These are phyloP conservation scores for Fraxinus nigra DNA, from an alignment of 305 asterid genomes.

Conservation along the genomic window DNA sequence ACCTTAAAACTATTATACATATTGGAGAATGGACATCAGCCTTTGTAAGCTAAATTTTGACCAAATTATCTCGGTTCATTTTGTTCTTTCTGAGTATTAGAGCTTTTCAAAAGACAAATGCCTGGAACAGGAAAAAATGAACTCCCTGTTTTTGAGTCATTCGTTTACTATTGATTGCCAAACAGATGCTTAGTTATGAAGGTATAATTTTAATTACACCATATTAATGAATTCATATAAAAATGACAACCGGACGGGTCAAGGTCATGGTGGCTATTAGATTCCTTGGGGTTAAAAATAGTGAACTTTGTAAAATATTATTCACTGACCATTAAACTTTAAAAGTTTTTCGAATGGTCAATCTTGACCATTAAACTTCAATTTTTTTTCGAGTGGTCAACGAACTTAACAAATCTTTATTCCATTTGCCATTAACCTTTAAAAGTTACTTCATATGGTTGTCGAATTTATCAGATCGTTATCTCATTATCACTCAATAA, in stretches of 20 bases:
- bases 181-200: not conserved
- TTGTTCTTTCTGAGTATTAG: not conserved
- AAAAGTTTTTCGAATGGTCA: not conserved
- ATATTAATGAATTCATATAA: not conserved
- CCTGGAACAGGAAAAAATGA: too few relatives aligned
- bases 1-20: not conserved
- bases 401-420: not conserved
- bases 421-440: not conserved
- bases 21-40: not conserved
- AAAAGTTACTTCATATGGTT: not conserved
- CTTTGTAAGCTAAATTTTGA: not conserved
- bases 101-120: too few relatives aligned
- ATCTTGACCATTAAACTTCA: too few relatives aligned
- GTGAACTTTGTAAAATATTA: not conserved
- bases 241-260: not conserved
- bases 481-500: not conserved
- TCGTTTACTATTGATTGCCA: not conserved
- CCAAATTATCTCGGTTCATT: not conserved
- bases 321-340: not conserved
- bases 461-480: not conserved
- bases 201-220: not conserved
- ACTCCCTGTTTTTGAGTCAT: not conserved
- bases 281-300: not conserved
- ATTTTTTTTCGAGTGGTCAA: not conserved
- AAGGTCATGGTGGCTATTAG: too few relatives aligned